A percentile compares a stretch with the other conserved stretches of the same genome.
Evolutionary conservation across 768 basidiomycete species (phyloP).

Genomic region (Pulveroboletus sp.): DNA sequence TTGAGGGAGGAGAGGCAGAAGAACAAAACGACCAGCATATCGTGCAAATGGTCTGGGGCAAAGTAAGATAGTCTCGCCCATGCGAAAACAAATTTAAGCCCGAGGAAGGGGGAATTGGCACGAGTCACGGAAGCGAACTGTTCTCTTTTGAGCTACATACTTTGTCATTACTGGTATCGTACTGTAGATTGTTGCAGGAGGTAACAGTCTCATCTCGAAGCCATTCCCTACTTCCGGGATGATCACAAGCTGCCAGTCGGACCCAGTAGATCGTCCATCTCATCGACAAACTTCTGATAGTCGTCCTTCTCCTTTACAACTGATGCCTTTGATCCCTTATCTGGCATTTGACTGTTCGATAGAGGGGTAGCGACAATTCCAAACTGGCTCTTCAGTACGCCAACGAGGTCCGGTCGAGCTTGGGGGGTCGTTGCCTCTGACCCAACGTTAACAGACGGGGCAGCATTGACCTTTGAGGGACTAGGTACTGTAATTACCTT

Average conservation of each 20-base stretch:
- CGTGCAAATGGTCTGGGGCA: conserved; percentile 64
- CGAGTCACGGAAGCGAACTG: neutral
- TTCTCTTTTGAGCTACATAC: neutral
- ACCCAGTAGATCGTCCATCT: conserved; percentile 64
- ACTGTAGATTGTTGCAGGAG: neutral
- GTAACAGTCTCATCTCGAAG: neutral
- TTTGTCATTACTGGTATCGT: neutral
- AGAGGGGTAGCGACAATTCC: conserved; percentile 35
- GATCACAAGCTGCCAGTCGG: conserved; percentile 15
- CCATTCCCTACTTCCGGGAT: neutral
- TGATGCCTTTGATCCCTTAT: conserved; percentile 20
- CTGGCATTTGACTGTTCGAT: conserved; percentile 11
- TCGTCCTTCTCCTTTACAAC: conserved; percentile 52
- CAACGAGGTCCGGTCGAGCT: conserved; percentile 63
- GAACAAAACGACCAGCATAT: conserved; percentile 52
- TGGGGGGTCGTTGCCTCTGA: conserved; percentile 25
- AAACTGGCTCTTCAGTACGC: conserved; percentile 56
- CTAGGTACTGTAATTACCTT: conserved; percentile 36
- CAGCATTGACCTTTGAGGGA: conserved; percentile 53
- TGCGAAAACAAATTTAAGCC: conserved; percentile 7
- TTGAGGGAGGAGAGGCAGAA: conserved; percentile 65
- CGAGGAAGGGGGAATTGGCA: neutral
- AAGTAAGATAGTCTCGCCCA: conserved; percentile 47
- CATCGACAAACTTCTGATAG: conserved; percentile 73
- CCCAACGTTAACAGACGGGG: conserved; percentile 46